phyloP scores from a whole-genome alignment of 2,329 filamentous ascomycete genomes.

The Arthroderma uncinatum region DNA sequence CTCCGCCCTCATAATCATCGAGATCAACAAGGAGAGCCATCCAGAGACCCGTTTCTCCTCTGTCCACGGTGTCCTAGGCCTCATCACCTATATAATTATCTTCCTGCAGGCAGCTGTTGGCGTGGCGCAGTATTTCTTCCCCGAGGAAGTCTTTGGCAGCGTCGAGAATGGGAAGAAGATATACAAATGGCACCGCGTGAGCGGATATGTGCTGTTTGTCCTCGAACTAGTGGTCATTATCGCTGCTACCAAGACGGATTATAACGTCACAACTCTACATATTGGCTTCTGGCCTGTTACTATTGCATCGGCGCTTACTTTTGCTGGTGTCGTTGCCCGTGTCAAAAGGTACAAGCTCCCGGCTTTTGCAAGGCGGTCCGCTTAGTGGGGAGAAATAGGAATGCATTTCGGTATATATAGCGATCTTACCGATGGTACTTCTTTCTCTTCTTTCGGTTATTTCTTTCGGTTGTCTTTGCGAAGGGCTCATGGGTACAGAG shows the following conservation, averaged over 20 bases:
- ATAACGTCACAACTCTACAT: slow-evolving; percentile 54
- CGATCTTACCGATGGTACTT: not conserved
- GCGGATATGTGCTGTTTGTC: slow-evolving; percentile 62
- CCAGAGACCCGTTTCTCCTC: slow-evolving; percentile 56
- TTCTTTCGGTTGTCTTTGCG: not conserved
- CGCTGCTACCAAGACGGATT: slow-evolving; percentile 66
- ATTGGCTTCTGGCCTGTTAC: slow-evolving; percentile 68
- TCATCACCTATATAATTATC: slow-evolving; percentile 59
- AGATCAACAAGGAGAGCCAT: slow-evolving; percentile 66
- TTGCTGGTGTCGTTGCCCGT: slow-evolving; percentile 63
- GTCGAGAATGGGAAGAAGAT: slow-evolving; percentile 67
- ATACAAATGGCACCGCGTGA: slow-evolving; percentile 79
- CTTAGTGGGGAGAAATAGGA: not conserved
- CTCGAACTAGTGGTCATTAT: slow-evolving; percentile 63
- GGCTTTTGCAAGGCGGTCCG: not conserved
- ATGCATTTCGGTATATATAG: not conserved
- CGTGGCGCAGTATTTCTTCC: slow-evolving; percentile 69
- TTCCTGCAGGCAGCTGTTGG: slow-evolving; percentile 66
- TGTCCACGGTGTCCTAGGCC: slow-evolving; percentile 70
- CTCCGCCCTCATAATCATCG: slow-evolving; percentile 35
- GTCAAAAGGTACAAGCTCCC: slow-evolving; percentile 69
- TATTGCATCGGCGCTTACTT: slow-evolving; percentile 52
- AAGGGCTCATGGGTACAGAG: too few species aligned
- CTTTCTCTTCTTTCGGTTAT: not conserved
- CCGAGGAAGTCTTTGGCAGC: slow-evolving; percentile 58